A percentile compares a stretch with the other conserved stretches of the same genome.
phyloP scores from a whole-genome alignment of 257 asterid genomes.

The Solanum dulcamara region DNA sequence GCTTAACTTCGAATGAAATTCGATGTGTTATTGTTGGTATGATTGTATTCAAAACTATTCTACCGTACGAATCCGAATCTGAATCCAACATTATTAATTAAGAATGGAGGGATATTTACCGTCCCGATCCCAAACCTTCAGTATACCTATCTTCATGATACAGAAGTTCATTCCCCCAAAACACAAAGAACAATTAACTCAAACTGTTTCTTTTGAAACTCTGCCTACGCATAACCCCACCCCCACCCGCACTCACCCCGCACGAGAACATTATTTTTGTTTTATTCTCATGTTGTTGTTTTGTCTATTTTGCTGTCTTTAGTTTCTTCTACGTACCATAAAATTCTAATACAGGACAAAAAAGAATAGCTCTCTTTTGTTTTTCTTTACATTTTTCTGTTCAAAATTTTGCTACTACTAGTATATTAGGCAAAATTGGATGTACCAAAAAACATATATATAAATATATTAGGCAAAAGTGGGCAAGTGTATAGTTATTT shows the following conservation, averaged over 20 bases:
- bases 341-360: neutral
- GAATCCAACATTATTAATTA: too few species aligned
- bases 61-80: too few species aligned
- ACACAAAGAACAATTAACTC: neutral
- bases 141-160: neutral
- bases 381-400: neutral
- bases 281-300: neutral
- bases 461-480: neutral
- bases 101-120: too few species aligned
- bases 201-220: neutral
- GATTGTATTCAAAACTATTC: too few species aligned
- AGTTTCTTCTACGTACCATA: neutral
- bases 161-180: neutral
- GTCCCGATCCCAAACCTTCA: rapidly evolving
- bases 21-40: too few species aligned
- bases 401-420: neutral
- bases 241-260: neutral
- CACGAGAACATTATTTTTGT: neutral
- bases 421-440: neutral
- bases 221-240: neutral
- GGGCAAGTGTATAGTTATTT: neutral
- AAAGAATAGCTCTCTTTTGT: neutral
- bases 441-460: neutral
- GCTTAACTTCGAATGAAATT: too few species aligned
- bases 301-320: neutral